Evolutionary conservation across 1,284 basidiomycete species (phyloP).

Genomic region (Gymnopus androsaceus): DNA sequence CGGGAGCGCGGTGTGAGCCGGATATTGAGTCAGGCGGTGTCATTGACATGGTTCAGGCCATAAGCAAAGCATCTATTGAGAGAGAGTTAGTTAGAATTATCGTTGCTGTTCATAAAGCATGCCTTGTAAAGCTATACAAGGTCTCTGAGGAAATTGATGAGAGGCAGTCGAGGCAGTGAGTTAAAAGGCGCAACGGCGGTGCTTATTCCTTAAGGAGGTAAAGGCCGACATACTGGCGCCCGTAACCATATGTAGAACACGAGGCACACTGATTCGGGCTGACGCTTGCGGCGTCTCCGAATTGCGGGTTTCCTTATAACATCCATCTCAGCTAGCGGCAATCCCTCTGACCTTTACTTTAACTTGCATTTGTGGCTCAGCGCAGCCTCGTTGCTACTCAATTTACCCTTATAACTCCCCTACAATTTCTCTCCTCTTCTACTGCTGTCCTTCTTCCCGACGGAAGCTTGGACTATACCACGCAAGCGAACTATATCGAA

Average conservation of each 20-base stretch:
- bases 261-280: slow-evolving; percentile 5
- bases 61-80: background rate
- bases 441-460: slow-evolving; percentile 1
- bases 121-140: no score
- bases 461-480: background rate
- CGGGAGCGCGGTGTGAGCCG: no score
- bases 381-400: background rate
- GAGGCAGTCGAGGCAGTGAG: background rate
- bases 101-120: no score
- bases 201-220: background rate
- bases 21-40: slow-evolving; percentile 9
- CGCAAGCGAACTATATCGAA: background rate
- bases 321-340: background rate
- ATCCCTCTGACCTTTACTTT: background rate
- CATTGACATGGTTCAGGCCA: background rate
- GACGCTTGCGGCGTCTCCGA: slow-evolving; percentile 2
- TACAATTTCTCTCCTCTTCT: slow-evolving; percentile 6
- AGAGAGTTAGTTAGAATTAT: no score
- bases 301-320: slow-evolving; percentile 5
- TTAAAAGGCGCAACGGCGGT: background rate
- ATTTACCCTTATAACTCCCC: background rate
- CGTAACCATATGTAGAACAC: background rate
- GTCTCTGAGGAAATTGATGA: no score
- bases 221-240: slow-evolving; percentile 3
- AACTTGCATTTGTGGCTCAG: background rate